Evolutionary conservation across 108 stramenopile genomes (phyloP).

Genomic region (Aurantiochytrium sp.): DNA sequence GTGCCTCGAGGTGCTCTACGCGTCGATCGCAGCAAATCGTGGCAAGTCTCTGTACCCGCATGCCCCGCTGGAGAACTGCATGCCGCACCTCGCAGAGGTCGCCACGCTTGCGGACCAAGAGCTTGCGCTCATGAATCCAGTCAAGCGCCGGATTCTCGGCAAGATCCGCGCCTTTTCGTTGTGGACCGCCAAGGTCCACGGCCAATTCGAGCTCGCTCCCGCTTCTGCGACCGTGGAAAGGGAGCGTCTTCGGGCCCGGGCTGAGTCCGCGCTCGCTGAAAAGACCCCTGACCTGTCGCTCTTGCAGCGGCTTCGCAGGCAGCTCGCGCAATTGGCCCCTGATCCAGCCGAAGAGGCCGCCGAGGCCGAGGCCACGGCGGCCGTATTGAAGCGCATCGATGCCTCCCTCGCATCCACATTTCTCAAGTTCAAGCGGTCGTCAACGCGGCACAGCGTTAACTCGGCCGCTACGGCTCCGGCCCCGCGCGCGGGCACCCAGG

Average conservation of each 20-base stretch:
- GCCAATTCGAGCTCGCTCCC: neutral
- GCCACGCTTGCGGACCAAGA: neutral
- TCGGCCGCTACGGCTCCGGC: too few species aligned
- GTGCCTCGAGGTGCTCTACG: neutral
- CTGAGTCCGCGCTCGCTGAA: neutral
- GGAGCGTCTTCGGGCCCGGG: neutral
- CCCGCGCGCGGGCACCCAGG: too few species aligned
- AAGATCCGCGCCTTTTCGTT: neutral
- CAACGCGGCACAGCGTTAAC: too few species aligned
- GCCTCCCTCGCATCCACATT: too few species aligned
- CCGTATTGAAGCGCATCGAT: neutral
- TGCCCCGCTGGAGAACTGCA: neutral
- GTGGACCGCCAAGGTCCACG: neutral
- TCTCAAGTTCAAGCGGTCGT: too few species aligned
- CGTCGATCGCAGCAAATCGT: neutral
- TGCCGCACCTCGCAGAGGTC: neutral
- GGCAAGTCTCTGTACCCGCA: neutral
- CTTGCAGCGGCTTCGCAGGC: neutral
- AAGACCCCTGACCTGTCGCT: neutral
- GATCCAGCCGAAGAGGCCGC: neutral
- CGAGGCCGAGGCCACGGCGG: neutral
- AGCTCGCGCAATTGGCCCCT: neutral
- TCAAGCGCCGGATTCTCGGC: neutral
- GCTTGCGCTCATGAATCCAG: neutral
- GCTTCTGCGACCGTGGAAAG: neutral